Base-by-base conservation (phyloP, 352 stramenopile genomes). In the Phytophthora brassicae region DNA sequence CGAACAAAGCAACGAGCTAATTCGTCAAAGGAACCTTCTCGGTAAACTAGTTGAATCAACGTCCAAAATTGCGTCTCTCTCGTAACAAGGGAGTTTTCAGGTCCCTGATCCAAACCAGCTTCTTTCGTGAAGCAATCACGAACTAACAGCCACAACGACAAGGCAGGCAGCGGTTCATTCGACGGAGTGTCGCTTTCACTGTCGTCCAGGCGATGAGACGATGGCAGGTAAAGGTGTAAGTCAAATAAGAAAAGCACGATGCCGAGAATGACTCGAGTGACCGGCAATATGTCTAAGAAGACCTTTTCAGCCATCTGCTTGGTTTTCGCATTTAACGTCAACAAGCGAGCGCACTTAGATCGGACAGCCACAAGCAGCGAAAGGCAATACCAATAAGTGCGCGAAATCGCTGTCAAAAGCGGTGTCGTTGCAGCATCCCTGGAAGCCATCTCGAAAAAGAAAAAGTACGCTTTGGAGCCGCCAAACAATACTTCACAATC, bases 221-320 rank as follows among this genome's bases (percentile, higher is more conserved):
- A 79, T 13, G 81, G 85, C 22, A 92, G 66, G 31, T 90, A 84
- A 2, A 94, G 45, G 44, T 79, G 83, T 42, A 90, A 66, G 36
- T 94, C 85, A 44, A 91, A 72, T 29, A 94, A 68, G 47, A 90
- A 94, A n/a, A 89, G 76, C 45, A 78, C 74, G 1, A 69, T 61
- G 9, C 79, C 77, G 11, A 88, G 54, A 22, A 68, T 77, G 16
- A 87, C 66, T 41, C 74, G 61, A 51, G 84, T 89, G 7, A 72
- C 26, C 22, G 64, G 52, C 29, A 56, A 68, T 39, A 16, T 51
- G 48, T 23, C 58, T 20, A 29, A 43, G 41, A 64, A 68, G 44
- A 38, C 17, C 31, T 57, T 55, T 22, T 53, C 31, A 51, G 66
- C 50, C 51, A 54, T 28, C 33, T 56, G 13, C 19, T 61, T 72